phyloP scores from a whole-genome alignment of 768 basidiomycete genomes.

The Crucibulum laeve region DNA sequence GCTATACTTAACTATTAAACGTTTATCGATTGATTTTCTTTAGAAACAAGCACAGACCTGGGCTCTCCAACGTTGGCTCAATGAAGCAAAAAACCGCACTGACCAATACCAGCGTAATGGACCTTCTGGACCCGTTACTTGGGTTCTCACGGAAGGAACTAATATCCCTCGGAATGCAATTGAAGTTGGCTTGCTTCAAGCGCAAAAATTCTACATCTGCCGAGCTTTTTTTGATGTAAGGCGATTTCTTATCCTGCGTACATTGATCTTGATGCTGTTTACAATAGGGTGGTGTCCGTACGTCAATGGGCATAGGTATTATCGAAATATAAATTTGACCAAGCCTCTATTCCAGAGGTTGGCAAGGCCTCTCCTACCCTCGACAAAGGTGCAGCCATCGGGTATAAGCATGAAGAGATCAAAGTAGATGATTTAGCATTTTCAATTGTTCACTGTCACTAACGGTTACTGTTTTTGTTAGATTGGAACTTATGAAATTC shows the following conservation, averaged over 20 bases:
- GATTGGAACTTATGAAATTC: slow-evolving; percentile 63
- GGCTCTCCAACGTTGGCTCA: slow-evolving; percentile 49
- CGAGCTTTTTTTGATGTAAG: slow-evolving; percentile 57
- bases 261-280: neutral
- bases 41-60: slow-evolving; percentile 50
- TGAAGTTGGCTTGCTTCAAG: slow-evolving; percentile 49
- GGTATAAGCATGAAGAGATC: slow-evolving; percentile 54
- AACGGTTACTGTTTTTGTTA: slow-evolving; percentile 16
- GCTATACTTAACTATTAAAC: neutral
- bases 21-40: neutral
- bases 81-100: slow-evolving; percentile 53
- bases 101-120: slow-evolving; percentile 39
- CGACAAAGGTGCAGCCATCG: slow-evolving; percentile 60
- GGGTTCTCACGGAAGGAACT: slow-evolving; percentile 58
- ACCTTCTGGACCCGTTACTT: slow-evolving; percentile 46
- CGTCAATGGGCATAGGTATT: slow-evolving; percentile 34
- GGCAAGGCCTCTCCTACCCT: slow-evolving; percentile 61
- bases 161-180: slow-evolving; percentile 58
- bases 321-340: slow-evolving; percentile 4
- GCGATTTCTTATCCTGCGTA: slow-evolving; percentile 3
- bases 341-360: slow-evolving; percentile 37
- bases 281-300: slow-evolving; percentile 50
- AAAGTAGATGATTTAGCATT: slow-evolving; percentile 33
- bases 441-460: neutral
- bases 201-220: slow-evolving; percentile 50